phyloP scores from a whole-genome alignment of 2,329 filamentous ascomycete genomes.

The Xylaria polymorpha region DNA sequence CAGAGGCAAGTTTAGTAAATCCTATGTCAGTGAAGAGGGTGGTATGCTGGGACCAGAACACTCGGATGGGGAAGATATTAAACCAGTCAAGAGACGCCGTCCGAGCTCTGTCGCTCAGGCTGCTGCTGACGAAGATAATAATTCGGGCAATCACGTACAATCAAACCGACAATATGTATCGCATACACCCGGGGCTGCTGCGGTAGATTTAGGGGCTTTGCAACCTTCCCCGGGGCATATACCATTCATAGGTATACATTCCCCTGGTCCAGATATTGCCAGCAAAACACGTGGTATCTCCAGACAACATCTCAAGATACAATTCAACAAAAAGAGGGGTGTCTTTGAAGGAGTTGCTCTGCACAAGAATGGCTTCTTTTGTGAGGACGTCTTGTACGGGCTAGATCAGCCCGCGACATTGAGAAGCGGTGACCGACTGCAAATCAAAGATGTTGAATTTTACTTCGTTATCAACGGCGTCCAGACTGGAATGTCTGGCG shows the following conservation, averaged over 20 bases:
- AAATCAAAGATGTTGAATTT: slow-evolving; percentile 77
- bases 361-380: slow-evolving; percentile 76
- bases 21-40: slow-evolving; percentile 76
- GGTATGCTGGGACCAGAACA: slow-evolving; percentile 72
- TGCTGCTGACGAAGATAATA: slow-evolving; percentile 56
- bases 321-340: slow-evolving; percentile 71
- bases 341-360: slow-evolving; percentile 73
- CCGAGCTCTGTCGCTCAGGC: slow-evolving; percentile 57
- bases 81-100: slow-evolving; percentile 60
- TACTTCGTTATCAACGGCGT: slow-evolving; percentile 75
- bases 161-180: slow-evolving; percentile 70
- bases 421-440: slow-evolving; percentile 72
- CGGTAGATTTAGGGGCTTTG: slow-evolving; percentile 69
- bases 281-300: slow-evolving; percentile 78
- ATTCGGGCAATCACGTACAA: slow-evolving; percentile 58
- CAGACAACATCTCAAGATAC: slow-evolving; percentile 77
- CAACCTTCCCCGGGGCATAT: slow-evolving; percentile 71
- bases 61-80: slow-evolving; percentile 65
- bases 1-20: slow-evolving; percentile 68
- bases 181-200: slow-evolving; percentile 68
- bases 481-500: slow-evolving; percentile 67
- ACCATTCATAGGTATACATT: slow-evolving; percentile 78
- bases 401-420: slow-evolving; percentile 66
- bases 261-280: slow-evolving; percentile 70
- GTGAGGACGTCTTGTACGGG: slow-evolving; percentile 67